Percentiles rank a stretch among this genome's conserved stretches.
Conservation (phyloP, 78 protist species). For the Diacronema lutheri region DNA sequence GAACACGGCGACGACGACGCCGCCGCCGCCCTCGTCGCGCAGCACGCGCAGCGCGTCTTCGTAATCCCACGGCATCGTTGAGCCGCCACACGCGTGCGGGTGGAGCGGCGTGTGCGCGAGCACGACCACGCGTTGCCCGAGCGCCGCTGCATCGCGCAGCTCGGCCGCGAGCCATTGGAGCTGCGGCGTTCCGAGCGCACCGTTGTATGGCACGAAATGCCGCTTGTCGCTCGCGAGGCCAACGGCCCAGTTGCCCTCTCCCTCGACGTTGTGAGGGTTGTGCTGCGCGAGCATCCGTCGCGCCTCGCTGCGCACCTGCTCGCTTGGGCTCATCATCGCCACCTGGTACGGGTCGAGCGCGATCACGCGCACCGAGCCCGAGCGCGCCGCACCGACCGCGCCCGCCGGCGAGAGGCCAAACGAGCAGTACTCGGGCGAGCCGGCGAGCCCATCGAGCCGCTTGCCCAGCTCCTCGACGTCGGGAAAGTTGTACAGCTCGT, state of each 20-base stretch:
- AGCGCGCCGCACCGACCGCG: neutral
- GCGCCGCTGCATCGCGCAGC: neutral
- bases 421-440: neutral
- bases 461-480: neutral
- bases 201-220: slow-evolving; percentile 35
- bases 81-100: neutral
- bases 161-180: slow-evolving; percentile 10
- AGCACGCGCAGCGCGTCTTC: neutral
- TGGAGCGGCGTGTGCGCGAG: slow-evolving; percentile 3
- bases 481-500: slow-evolving; percentile 35
- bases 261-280: neutral
- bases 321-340: neutral
- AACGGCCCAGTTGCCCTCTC: neutral
- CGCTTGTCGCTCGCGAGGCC: neutral
- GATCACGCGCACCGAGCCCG: neutral
- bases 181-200: slow-evolving; percentile 27
- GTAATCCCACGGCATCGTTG: neutral
- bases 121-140: slow-evolving; percentile 13
- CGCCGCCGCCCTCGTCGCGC: neutral
- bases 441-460: neutral
- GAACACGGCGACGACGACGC: slow-evolving; percentile 6
- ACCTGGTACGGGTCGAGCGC: slow-evolving; percentile 5
- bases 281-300: neutral
- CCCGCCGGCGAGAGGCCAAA: neutral
- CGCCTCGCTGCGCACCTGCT: neutral